phyloP scores from a whole-genome alignment of 2,329 filamentous ascomycete genomes.

The Pseudogymnoascus destructans region DNA sequence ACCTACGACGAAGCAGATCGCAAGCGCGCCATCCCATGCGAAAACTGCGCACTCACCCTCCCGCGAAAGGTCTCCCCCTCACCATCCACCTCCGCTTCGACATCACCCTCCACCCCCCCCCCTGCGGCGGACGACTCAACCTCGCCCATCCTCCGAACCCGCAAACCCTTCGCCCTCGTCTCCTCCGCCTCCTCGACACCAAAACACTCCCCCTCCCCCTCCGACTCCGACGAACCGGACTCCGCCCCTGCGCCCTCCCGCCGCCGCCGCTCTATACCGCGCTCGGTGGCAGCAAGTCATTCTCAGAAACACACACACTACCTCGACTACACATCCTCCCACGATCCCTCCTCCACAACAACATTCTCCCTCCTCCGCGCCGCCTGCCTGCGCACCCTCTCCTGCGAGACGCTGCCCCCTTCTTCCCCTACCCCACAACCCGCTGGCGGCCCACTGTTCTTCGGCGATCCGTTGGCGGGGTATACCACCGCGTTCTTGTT shows the following conservation, averaged over 20 bases:
- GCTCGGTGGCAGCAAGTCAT: conserved; percentile 37
- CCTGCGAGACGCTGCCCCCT: conserved; percentile 50
- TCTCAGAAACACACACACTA: conserved; percentile 43
- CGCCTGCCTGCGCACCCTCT: conserved; percentile 52
- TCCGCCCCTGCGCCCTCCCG: neutral
- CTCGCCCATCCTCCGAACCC: conserved; percentile 46
- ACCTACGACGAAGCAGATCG: conserved; percentile 55
- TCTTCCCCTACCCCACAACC: conserved; percentile 28
- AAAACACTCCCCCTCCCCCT: conserved; percentile 20
- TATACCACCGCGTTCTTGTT: conserved; percentile 62
- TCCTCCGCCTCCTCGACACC: conserved; percentile 28
- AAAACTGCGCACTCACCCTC: conserved; percentile 55
- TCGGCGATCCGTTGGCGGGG: conserved; percentile 50
- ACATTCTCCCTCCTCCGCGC: conserved; percentile 55
- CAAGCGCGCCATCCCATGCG: conserved; percentile 49
- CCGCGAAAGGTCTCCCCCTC: conserved; percentile 42
- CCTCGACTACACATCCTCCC: conserved; percentile 55
- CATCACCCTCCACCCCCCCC: conserved; percentile 20
- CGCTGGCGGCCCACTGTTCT: conserved; percentile 51
- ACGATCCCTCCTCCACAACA: conserved; percentile 46
- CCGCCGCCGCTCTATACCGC: neutral
- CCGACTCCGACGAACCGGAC: conserved; percentile 17
- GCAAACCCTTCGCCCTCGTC: conserved; percentile 46
- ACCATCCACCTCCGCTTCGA: conserved; percentile 45
- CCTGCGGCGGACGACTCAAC: conserved; percentile 20